Base-by-base conservation (phyloP, 352 stramenopile genomes). In the Peronospora destructor region DNA sequence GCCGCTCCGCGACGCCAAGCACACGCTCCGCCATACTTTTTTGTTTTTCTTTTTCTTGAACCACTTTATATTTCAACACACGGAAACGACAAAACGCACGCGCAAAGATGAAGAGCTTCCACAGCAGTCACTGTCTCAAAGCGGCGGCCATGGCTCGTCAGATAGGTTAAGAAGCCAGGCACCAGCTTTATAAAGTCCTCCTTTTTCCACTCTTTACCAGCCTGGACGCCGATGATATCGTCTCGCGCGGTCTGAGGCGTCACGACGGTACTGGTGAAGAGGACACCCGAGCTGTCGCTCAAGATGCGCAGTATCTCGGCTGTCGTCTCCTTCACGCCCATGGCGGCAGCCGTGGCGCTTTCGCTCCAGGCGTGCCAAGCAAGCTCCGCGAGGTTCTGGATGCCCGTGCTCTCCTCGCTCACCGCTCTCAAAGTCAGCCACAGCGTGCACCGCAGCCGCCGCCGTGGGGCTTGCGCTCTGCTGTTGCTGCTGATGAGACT, bases 71-170 rank as follows among this genome's bases (percentile, higher is more conserved):
- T 6, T 58, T 56, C 14, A 73, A 54, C 53, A 73, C 30, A 49
- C 54, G 57, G 36, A 57, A 71, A 49, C 61, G 61, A 23, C 61
- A 71, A 61, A 76, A 76, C 21, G 59, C 54, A 63, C 66, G 66
- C 45, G 66, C 66, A 53, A 65, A 67, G 45, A 69, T 52, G 42
- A 72, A 71, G 28, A 72, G 45, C 38, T 76, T n/a, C 59, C n/a
- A 64, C 53, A 11, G 59, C 56, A 25, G 58, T 68, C 52, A 76
- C 34, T 26, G 48, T 50, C 52, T 68, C 50, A 36, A 67, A 60
- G 45, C 50, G 52, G 45, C 64, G 61, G 10, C 59, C 59, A 39
- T 62, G 56, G 21, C 46, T 52, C 17, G 36, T 52, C 33, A 76
- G 45, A 56, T 68, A 76, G 37, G 43, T 37, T 23, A 67, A 38